Conservation (phyloP, 2,329 filamentous ascomycete species). For the Fusarium anthophilum region DNA sequence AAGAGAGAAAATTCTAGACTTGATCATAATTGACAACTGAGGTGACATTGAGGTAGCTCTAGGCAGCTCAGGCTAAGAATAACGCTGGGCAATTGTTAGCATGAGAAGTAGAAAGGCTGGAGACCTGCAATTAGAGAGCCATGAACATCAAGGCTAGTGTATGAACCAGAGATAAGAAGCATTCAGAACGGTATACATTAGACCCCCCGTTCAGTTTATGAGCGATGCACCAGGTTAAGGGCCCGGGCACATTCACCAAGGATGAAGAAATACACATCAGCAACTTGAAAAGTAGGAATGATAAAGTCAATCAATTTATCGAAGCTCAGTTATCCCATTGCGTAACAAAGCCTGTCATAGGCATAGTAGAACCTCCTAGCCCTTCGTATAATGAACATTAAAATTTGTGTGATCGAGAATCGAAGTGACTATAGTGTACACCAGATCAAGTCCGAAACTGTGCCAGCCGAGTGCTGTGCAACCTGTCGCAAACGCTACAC, state of each 20-base stretch:
- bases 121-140: background rate
- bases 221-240: background rate
- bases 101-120: background rate
- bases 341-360: background rate
- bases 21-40: background rate
- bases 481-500: background rate
- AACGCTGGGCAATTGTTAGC: background rate
- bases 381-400: constrained; percentile 18
- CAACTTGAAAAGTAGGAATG: background rate
- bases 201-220: background rate
- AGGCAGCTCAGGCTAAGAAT: background rate
- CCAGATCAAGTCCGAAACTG: background rate
- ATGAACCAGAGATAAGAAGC: background rate
- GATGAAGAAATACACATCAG: background rate
- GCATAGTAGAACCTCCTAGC: background rate
- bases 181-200: background rate
- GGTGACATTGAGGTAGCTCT: background rate
- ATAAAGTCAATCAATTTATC: constrained; percentile 5
- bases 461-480: background rate
- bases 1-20: background rate
- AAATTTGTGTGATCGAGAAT: constrained; percentile 6
- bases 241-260: background rate
- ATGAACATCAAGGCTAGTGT: background rate
- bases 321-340: background rate
- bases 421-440: constrained; percentile 11